Conservation (phyloP, 768 basidiomycete species). For the Lentinula lateritia region DNA sequence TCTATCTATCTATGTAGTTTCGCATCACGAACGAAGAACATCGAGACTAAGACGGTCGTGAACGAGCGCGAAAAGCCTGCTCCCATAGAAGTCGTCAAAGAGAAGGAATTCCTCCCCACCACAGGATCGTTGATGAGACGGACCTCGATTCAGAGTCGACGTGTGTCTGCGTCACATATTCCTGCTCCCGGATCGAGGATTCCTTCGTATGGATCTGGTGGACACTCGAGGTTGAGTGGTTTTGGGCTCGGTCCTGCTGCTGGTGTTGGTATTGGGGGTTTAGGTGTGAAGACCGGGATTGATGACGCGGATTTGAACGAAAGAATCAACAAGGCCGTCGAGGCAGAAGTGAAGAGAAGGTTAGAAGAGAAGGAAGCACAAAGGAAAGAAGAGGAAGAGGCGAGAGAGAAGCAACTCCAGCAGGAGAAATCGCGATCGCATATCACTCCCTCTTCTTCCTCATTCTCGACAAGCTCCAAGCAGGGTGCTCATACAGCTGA, state of each 20-base stretch:
- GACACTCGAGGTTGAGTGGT: constrained; percentile 1
- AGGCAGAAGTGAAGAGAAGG: constrained; percentile 57
- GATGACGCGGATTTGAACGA: background rate
- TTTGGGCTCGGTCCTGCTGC: background rate
- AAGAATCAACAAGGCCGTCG: constrained; percentile 1
- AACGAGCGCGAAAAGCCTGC: constrained; percentile 63
- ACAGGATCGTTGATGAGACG: background rate
- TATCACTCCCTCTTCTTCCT: background rate
- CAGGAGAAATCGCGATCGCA: constrained; percentile 5
- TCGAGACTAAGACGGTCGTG: constrained; percentile 77
- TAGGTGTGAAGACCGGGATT: constrained; percentile 51
- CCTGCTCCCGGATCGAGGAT: background rate
- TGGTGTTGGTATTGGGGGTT: constrained; percentile 60
- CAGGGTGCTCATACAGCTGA: background rate
- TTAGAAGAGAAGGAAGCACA: constrained; percentile 67
- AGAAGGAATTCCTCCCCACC: background rate
- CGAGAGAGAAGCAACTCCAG: constrained; percentile 25
- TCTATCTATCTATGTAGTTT: constrained; percentile 42
- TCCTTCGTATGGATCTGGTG: constrained; percentile 1
- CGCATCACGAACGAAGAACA: constrained; percentile 78
- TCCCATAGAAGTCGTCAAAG: background rate
- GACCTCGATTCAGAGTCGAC: background rate
- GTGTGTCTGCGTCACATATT: constrained; percentile 2
- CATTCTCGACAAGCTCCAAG: background rate
- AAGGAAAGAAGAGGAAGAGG: constrained; percentile 47